Evolutionary conservation across 805 yeast species (phyloP).

Genomic region (Suhomyces kilbournensis): DNA sequence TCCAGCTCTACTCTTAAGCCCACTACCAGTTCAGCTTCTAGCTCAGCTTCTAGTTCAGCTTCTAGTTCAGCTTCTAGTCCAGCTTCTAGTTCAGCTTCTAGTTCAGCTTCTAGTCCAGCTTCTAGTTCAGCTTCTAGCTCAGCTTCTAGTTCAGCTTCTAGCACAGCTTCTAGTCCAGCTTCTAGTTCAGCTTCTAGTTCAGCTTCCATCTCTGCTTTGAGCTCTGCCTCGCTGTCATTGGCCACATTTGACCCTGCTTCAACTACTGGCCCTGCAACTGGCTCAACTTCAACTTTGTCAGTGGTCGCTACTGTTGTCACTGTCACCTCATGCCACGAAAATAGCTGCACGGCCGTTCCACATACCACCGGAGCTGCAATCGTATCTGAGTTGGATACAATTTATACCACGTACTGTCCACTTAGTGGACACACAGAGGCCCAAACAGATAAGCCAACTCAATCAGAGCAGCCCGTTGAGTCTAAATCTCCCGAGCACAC

Average conservation of each 20-base stretch:
- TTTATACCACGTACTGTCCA: conserved; percentile 9
- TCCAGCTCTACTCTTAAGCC: neutral
- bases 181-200: neutral
- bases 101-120: neutral
- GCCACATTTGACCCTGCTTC: neutral
- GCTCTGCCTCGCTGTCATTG: neutral
- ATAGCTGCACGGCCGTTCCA: conserved; percentile 22
- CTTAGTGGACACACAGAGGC: conserved; percentile 18
- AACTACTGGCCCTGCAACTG: conserved; percentile 2
- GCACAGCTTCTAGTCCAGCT: neutral
- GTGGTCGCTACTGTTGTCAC: conserved; percentile 19
- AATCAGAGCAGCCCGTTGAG: neutral
- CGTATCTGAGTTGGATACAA: conserved; percentile 22
- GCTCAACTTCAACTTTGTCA: conserved; percentile 1
- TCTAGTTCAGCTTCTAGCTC: neutral
- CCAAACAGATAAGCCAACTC: neutral
- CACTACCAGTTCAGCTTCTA: neutral
- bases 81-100: neutral
- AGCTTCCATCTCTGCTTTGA: neutral
- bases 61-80: neutral
- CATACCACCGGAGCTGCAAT: conserved; percentile 36
- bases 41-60: neutral
- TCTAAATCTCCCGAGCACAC: neutral
- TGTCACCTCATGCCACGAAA: conserved; percentile 31
- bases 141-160: neutral